These are phyloP conservation scores for Boletus tylopilopsis DNA, from an alignment of 768 basidiomycete species.

Conservation along the genomic window DNA sequence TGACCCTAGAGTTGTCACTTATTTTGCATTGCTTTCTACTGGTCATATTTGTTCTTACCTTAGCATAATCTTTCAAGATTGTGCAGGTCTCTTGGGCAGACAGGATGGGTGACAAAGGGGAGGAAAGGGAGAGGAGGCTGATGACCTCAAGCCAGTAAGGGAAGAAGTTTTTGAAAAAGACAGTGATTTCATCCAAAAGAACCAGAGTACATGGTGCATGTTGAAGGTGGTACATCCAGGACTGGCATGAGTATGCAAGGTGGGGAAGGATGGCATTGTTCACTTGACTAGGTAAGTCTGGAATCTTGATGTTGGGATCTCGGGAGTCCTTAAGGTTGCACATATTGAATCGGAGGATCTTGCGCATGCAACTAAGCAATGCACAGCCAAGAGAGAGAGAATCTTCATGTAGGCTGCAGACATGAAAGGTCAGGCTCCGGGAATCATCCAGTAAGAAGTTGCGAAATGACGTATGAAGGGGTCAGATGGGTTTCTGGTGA, in stretches of 20 bases:
- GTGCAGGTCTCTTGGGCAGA: background rate
- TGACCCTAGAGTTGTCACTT: background rate
- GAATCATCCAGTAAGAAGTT: too few species aligned
- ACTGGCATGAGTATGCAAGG: background rate
- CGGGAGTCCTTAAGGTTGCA: background rate
- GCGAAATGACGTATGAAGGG: too few species aligned
- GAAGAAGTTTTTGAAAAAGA: background rate
- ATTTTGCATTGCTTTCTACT: too few species aligned
- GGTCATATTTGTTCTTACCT: too few species aligned
- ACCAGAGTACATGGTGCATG: background rate
- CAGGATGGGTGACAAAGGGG: background rate
- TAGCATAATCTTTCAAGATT: too few species aligned
- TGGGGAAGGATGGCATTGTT: background rate
- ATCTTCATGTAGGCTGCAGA: background rate
- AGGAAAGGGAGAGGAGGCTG: constrained; percentile 4
- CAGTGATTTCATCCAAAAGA: background rate
- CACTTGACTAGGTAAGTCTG: background rate
- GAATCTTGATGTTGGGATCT: too few species aligned
- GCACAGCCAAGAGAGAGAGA: background rate
- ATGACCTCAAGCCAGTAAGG: constrained; percentile 25
- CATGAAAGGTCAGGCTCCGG: too few species aligned
- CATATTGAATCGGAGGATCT: background rate
- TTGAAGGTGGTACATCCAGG: background rate
- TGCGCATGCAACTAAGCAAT: background rate
- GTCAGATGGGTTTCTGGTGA: too few species aligned